These are phyloP conservation scores for Nicotiana tomentosiformis DNA, from an alignment of 257 asterid species.

Conservation along the genomic window DNA sequence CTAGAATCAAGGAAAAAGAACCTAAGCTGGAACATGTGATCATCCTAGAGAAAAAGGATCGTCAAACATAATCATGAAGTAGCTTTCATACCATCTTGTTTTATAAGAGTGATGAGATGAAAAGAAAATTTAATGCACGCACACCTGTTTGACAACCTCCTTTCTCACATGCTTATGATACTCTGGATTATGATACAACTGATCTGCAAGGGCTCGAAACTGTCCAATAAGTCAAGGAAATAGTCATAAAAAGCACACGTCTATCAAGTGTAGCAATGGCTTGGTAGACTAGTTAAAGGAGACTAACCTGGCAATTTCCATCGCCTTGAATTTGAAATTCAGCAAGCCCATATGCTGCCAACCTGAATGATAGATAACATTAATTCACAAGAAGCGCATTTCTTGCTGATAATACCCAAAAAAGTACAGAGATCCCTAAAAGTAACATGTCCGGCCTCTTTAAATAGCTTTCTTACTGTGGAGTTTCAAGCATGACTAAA, in stretches of 20 bases:
- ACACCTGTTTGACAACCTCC: constrained; percentile 67
- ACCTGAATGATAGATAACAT: constrained; percentile 33
- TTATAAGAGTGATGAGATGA: not conserved
- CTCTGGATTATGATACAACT: constrained; percentile 57
- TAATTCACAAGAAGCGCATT: not conserved
- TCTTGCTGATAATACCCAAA: not conserved
- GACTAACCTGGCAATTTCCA: constrained; percentile 80
- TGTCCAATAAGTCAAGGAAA: constrained; percentile 10
- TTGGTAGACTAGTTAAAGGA: constrained; percentile 7
- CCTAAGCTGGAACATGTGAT: not conserved
- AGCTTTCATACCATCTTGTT: not conserved
- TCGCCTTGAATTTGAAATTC: constrained; percentile 93
- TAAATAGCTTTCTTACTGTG: not conserved
- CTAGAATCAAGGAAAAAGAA: not conserved
- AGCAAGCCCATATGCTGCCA: constrained; percentile 67
- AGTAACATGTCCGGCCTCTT: not conserved
- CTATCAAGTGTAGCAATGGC: constrained; percentile 1
- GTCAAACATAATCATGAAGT: not conserved
- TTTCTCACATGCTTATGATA: constrained; percentile 64
- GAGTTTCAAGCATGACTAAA: not conserved
- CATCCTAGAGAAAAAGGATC: not conserved
- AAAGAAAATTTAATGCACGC: constrained; percentile 12
- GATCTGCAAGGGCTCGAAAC: constrained; percentile 80
- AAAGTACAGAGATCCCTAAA: not conserved
- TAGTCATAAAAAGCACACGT: constrained; percentile 7